Evolutionary conservation across 2,329 filamentous ascomycete genomes (phyloP), one percentile per base, ranked within the genome.

Genomic region (Coleophoma cylindrospora): DNA sequence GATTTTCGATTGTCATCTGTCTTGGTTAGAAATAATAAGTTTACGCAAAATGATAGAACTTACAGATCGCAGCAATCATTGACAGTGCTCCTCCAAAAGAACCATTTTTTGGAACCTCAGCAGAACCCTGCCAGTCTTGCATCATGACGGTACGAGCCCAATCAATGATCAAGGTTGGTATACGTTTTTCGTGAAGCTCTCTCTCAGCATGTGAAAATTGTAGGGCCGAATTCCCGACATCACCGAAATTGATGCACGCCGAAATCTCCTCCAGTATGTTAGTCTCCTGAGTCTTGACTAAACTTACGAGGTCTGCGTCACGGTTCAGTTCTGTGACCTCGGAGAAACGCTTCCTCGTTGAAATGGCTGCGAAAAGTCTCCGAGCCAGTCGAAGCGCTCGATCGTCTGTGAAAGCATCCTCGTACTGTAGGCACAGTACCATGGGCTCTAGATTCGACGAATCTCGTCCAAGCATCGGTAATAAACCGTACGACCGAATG

Each of bases 71-170:
- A 32, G 80, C 74, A 43, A 95, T 79, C 32, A 95, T 76, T 44
- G 84, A 81, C 38, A 96, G 70, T 8, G 90, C 89, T 47, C 89
- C 87, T 13, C 89, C 88, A 54, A 91, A 85, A 13, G 86, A 76
- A 32, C 85, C 82, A 60, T 87, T 84, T 49, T 80, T 83, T 2
- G 81, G 74, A 47, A 95, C 78, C 40, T 84, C 79, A 1, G 87
- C 79, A 49, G 80, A 80, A 0, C 89, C 88, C 61, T 92, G 80
- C 91, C 91, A 96, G 54, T 89, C 83, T 49, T 84, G 81, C 41
- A 95, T 69, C 61, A 96, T 79, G 1, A 94, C 77, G 0, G 85
- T 83, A 52, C 87, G 77, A 17, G 86, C 79, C 86, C 86, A 91
- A 60, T 90, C 86, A 22, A 90, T 68, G 6, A 81, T 69, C 14